Evolutionary conservation across 352 stramenopile genomes (phyloP), one percentile per base, ranked within the genome.

Genomic region (Phytophthora boehmeriae): DNA sequence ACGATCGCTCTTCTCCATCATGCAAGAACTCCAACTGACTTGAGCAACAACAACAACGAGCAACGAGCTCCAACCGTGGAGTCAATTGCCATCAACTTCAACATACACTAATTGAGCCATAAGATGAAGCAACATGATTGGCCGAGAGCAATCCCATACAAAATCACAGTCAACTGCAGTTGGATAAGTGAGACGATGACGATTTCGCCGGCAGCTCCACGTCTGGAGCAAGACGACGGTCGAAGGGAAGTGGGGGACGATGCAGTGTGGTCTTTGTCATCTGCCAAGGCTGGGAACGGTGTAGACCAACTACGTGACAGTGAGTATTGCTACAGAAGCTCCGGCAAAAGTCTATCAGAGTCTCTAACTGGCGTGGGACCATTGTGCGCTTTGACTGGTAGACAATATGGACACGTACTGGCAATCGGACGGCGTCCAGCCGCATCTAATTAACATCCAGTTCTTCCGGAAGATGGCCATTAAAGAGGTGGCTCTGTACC

Each of bases 391-490:
- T 35, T 13, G 27, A 30, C 25, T 30, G 27, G 38, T 59, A 95
- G 89, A 98, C 57, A 98, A 87, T 60, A 74, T 96, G 32, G 95
- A 99, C 63, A 99, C 97, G 5, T 99, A 99, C 69, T 99, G 97
- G 97, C 97, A 99, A 72, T 98, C 88, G 55, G 88, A 96, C 59
- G 88, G 88, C 35, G 70, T 83, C 16, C 96, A 99, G 71, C 97
- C 97, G 23, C 97, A 99, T 66, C 80, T 97, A 46, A 98, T 99
- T 70, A 99, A 98, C 76, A 95, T 99, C 50, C 95, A 99, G 75
- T 99, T 99, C 75, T 83, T 90, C 49, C 88, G 91, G 66, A 97
- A 98, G 66, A 95, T 95, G 71, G 89, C 88, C 5, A 80, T 99
- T 17, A 90, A 82, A 17, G 93, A 98, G 65, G 82, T 99, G 30